Percentiles rank a stretch among this genome's conserved stretches.
phyloP scores from a whole-genome alignment of 148 eudicot species.

The Vaccinium darrowii region DNA sequence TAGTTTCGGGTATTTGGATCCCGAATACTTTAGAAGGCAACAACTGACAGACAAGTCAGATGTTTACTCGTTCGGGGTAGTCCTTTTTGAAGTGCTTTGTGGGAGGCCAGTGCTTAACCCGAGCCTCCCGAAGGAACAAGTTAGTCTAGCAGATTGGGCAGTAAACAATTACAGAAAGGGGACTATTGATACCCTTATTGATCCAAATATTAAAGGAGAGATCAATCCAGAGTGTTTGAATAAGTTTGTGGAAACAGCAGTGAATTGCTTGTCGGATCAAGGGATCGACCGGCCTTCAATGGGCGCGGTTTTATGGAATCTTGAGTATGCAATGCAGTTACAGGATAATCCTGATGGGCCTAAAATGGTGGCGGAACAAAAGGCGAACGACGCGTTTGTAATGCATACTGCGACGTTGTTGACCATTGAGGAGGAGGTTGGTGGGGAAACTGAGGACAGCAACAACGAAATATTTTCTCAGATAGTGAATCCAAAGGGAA shows the following conservation, averaged over 20 bases:
- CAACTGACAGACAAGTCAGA: slow-evolving; percentile 11
- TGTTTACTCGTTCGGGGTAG: slow-evolving; percentile 27
- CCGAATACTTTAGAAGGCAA: slow-evolving; percentile 12
- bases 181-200: neutral
- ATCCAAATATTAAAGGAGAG: slow-evolving; percentile 9
- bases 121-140: slow-evolving; percentile 11
- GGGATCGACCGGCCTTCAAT: slow-evolving; percentile 27
- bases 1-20: slow-evolving; percentile 12
- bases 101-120: slow-evolving; percentile 33
- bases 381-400: neutral
- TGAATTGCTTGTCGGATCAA: slow-evolving; percentile 19
- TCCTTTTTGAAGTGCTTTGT: slow-evolving; percentile 38
- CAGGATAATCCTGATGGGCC: slow-evolving; percentile 11
- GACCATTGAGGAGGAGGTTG: slow-evolving; percentile 1
- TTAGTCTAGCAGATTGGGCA: slow-evolving; percentile 17
- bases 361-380: neutral
- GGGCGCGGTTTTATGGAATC: slow-evolving; percentile 16
- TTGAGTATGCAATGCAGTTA: slow-evolving; percentile 26
- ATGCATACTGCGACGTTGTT: neutral
- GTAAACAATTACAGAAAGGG: neutral
- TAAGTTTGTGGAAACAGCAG: slow-evolving; percentile 18
- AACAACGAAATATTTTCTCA: slow-evolving; percentile 18
- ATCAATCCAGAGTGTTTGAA: slow-evolving; percentile 21
- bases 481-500: slow-evolving; percentile 21
- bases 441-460: neutral